A percentile compares a stretch with the other conserved stretches of the same genome.
Evolutionary conservation across 495 filamentous ascomycete genomes (phyloP).

Genomic region (Penicillium cinerascens): DNA sequence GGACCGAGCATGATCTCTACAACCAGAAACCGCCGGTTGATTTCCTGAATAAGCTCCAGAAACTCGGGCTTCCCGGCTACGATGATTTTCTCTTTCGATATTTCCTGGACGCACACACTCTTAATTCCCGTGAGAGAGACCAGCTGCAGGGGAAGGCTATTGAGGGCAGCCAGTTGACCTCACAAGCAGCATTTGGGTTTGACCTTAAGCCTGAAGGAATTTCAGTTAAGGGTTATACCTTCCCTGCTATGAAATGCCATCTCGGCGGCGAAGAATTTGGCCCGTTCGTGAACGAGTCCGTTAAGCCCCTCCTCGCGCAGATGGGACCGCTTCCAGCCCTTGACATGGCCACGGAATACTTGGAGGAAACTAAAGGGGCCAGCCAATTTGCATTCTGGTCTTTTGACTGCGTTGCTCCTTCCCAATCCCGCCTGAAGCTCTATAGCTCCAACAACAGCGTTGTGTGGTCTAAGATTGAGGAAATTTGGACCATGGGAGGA

Average conservation of each 20-base stretch:
- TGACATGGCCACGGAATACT: neutral
- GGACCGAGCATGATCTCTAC: too few species aligned
- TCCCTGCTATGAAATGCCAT: neutral
- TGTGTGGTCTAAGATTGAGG: constrained; percentile 8
- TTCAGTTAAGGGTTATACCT: constrained; percentile 18
- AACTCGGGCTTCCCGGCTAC: too few species aligned
- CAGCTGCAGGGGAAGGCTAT: neutral
- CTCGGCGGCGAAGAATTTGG: too few species aligned
- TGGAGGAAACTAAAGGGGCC: constrained; percentile 2
- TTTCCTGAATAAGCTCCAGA: too few species aligned
- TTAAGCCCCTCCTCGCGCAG: too few species aligned
- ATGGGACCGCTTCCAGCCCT: too few species aligned
- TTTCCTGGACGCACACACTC: too few species aligned
- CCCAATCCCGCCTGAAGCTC: constrained; percentile 11
- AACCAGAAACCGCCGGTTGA: too few species aligned
- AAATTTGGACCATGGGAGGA: constrained; percentile 19
- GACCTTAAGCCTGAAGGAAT: constrained; percentile 5
- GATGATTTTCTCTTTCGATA: too few species aligned
- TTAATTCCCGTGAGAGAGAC: too few species aligned
- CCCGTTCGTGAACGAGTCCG: too few species aligned
- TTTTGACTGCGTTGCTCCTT: constrained; percentile 9
- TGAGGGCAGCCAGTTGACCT: neutral
- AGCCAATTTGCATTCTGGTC: constrained; percentile 11
- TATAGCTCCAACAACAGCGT: constrained; percentile 13
- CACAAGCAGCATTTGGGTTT: constrained; percentile 16